phyloP scores from a whole-genome alignment of 495 filamentous ascomycete species.

The Trypethelium eluteriae region DNA sequence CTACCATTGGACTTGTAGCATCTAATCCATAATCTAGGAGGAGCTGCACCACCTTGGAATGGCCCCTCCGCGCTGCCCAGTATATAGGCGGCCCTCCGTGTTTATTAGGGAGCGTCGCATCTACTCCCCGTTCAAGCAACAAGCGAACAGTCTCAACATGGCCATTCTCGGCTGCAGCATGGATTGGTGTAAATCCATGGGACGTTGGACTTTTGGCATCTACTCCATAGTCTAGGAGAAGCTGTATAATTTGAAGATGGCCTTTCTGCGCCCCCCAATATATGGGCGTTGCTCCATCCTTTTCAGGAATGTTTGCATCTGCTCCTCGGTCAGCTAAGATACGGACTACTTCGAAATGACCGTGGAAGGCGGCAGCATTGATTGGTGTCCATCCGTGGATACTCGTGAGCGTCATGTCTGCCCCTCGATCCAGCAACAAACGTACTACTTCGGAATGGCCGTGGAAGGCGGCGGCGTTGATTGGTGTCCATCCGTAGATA shows the following conservation, averaged over 20 bases:
- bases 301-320: not conserved
- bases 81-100: slow-evolving; percentile 18
- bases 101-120: slow-evolving; percentile 12
- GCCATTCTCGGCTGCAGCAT: slow-evolving; percentile 19
- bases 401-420: slow-evolving; percentile 11
- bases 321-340: not conserved
- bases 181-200: not conserved
- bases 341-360: not conserved
- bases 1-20: slow-evolving; percentile 7
- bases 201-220: slow-evolving; percentile 10
- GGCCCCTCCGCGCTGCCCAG: slow-evolving; percentile 21
- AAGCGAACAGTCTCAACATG: slow-evolving; percentile 20
- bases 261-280: slow-evolving; percentile 12
- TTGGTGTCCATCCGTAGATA: not conserved
- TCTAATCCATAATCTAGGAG: slow-evolving; percentile 20
- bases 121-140: slow-evolving; percentile 19
- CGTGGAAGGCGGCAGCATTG: not conserved
- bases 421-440: slow-evolving; percentile 15
- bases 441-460: slow-evolving; percentile 14
- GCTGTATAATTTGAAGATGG: slow-evolving; percentile 15
- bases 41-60: slow-evolving; percentile 18
- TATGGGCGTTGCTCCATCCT: not conserved
- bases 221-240: slow-evolving; percentile 20
- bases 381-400: not conserved
- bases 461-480: not conserved